Conservation (phyloP, 2,329 filamentous ascomycete genomes). For the Talaromyces sp. region DNA sequence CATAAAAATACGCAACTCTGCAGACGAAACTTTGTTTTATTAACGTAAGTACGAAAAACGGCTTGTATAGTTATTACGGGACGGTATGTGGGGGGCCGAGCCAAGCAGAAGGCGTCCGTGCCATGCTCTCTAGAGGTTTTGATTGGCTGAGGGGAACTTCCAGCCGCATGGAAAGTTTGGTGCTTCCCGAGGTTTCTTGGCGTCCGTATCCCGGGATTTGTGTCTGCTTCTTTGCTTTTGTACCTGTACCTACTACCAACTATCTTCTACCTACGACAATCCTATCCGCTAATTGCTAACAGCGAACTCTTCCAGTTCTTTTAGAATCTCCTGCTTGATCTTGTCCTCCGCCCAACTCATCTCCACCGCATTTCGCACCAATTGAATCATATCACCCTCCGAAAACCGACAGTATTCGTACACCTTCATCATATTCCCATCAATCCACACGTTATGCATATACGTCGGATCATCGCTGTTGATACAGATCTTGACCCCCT, state of each 20-base stretch:
- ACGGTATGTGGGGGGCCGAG: background rate
- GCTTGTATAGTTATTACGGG: background rate
- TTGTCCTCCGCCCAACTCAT: slow-evolving; percentile 47
- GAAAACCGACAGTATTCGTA: slow-evolving; percentile 42
- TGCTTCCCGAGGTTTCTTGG: slow-evolving; percentile 1
- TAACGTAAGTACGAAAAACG: background rate
- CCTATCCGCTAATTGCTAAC: background rate
- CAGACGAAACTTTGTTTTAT: background rate
- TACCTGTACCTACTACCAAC: background rate
- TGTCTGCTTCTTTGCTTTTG: background rate
- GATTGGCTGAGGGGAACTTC: background rate
- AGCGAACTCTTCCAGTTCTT: background rate
- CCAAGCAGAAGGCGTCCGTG: background rate
- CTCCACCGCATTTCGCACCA: slow-evolving; percentile 45
- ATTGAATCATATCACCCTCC: slow-evolving; percentile 42
- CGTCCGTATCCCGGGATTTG: background rate
- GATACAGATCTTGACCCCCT: slow-evolving; percentile 48
- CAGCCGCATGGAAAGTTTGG: slow-evolving; percentile 6
- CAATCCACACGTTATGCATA: slow-evolving; percentile 51
- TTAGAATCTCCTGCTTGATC: slow-evolving; percentile 31
- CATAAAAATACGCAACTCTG: background rate
- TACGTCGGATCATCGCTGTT: slow-evolving; percentile 52
- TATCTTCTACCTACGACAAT: too few relatives aligned
- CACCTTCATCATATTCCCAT: slow-evolving; percentile 47
- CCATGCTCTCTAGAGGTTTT: background rate